phyloP scores from a whole-genome alignment of 73 alveolate genomes.

The Stentor coeruleus region DNA sequence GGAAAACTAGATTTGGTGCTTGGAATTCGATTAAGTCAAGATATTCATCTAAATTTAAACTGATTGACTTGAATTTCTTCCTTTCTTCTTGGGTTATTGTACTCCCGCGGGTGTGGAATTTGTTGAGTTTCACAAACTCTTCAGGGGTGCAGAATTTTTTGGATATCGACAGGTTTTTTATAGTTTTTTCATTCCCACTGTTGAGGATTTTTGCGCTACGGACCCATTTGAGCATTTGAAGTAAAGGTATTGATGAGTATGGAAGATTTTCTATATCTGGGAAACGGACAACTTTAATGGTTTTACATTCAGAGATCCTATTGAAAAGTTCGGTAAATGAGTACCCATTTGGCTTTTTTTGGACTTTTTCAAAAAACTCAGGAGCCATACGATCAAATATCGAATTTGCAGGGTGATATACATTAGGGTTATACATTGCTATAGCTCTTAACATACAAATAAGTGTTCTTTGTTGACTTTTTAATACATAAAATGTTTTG shows the following conservation, averaged over 20 bases:
- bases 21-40: conserved; percentile 1
- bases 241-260: neutral
- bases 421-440: neutral
- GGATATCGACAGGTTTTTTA: neutral
- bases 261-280: neutral
- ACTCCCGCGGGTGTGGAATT: neutral
- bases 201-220: neutral
- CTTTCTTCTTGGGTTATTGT: neutral
- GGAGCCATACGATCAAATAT: neutral
- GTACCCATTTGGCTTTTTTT: neutral
- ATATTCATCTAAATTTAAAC: neutral
- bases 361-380: neutral
- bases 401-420: neutral
- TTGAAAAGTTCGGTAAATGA: neutral
- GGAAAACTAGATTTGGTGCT: neutral
- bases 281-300: neutral
- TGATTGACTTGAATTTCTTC: neutral
- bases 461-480: neutral
- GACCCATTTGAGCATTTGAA: neutral
- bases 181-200: neutral
- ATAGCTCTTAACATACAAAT: neutral
- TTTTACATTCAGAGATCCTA: neutral
- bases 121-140: neutral
- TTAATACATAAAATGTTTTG: neutral
- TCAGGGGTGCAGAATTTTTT: neutral